Evolutionary conservation across 2,329 filamentous ascomycete genomes (phyloP).

Genomic region (Monosporascus sp.): DNA sequence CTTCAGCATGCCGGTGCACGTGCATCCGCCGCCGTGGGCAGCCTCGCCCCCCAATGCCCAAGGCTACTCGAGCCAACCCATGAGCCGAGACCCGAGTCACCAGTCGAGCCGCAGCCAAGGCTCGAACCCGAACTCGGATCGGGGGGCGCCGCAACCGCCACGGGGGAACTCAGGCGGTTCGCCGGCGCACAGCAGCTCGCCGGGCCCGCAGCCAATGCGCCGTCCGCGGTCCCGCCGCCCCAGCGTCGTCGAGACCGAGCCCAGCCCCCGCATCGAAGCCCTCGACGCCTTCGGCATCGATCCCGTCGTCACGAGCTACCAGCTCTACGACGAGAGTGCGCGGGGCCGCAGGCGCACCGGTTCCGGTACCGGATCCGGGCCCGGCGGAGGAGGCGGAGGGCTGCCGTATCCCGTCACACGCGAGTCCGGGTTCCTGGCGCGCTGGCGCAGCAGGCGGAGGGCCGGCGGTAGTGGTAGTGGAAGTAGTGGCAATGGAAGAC

Average conservation of each 20-base stretch:
- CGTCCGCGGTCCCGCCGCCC: slow-evolving; percentile 24
- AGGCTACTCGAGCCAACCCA: slow-evolving; percentile 45
- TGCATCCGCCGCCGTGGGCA: slow-evolving; percentile 19
- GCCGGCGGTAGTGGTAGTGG: background rate
- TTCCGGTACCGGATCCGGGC: background rate
- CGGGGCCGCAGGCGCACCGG: slow-evolving; percentile 8
- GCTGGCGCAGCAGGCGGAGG: background rate
- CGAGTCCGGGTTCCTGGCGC: background rate
- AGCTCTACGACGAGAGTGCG: slow-evolving; percentile 16
- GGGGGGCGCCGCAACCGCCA: background rate
- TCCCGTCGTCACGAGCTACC: slow-evolving; percentile 22
- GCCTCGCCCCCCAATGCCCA: slow-evolving; percentile 13
- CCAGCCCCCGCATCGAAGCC: slow-evolving; percentile 29
- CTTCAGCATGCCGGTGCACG: slow-evolving; percentile 10
- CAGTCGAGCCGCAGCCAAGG: slow-evolving; percentile 28
- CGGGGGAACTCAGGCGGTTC: slow-evolving; percentile 1
- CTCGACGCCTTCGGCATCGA: slow-evolving; percentile 12
- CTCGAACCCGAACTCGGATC: slow-evolving; percentile 13
- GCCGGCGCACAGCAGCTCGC: slow-evolving; percentile 12
- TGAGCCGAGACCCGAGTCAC: slow-evolving; percentile 41
- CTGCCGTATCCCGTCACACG: background rate
- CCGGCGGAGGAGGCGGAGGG: background rate
- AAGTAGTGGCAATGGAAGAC: background rate
- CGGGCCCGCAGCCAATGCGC: slow-evolving; percentile 21
- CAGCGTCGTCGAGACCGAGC: slow-evolving; percentile 39